These are phyloP conservation scores for Euphorbia tirucalli DNA, from an alignment of 345 rosid species.

Conservation along the genomic window DNA sequence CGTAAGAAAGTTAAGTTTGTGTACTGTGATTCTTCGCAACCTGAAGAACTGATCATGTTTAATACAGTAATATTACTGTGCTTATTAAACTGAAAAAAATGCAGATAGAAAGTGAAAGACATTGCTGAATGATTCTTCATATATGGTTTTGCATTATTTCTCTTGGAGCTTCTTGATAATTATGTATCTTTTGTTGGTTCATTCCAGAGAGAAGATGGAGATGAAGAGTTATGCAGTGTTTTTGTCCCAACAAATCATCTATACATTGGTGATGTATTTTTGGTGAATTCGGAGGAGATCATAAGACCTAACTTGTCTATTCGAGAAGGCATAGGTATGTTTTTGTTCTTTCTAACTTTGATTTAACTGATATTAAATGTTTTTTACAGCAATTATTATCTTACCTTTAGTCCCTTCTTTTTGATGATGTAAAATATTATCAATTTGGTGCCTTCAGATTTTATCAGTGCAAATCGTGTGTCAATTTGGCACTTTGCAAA, in stretches of 20 bases:
- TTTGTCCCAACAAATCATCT: slow-evolving; percentile 86
- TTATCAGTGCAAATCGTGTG: neutral
- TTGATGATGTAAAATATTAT: neutral
- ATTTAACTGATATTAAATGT: neutral
- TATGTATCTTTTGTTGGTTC: slow-evolving; percentile 10
- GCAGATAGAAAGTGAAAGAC: neutral
- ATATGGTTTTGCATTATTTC: neutral
- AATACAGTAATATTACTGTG: neutral
- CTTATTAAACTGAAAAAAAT: neutral
- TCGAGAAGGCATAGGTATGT: slow-evolving; percentile 86
- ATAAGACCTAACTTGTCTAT: slow-evolving; percentile 81
- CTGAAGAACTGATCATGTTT: neutral
- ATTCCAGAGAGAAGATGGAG: slow-evolving; percentile 64
- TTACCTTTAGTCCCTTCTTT: neutral
- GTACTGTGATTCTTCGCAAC: neutral
- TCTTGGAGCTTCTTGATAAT: slow-evolving; percentile 1
- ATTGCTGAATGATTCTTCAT: neutral
- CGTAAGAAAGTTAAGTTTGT: neutral
- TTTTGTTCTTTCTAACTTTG: slow-evolving; percentile 6
- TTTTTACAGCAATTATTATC: neutral
- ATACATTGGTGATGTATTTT: slow-evolving; percentile 77
- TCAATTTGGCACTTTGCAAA: neutral
- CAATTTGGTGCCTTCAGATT: neutral
- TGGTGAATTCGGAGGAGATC: slow-evolving; percentile 73
- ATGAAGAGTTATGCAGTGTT: slow-evolving; percentile 84